phyloP scores from a whole-genome alignment of 164 flowering plant genomes.

The Taxillus chinensis region DNA sequence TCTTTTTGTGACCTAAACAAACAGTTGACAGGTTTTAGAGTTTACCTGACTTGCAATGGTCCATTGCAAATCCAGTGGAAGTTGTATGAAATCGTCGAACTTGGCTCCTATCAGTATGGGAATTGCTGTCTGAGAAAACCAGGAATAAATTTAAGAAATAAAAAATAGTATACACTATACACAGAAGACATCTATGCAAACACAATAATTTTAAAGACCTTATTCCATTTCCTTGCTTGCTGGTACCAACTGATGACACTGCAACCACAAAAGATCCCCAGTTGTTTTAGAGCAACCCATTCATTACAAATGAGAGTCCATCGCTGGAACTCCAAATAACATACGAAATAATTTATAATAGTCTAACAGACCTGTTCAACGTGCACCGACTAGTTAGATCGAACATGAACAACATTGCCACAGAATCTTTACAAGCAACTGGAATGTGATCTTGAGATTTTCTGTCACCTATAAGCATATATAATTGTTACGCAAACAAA shows the following conservation, averaged over 20 bases:
- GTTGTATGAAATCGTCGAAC: slow-evolving; percentile 43
- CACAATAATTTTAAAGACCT: slow-evolving; percentile 13
- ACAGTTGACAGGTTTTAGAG: background rate
- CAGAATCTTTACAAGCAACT: slow-evolving; percentile 30
- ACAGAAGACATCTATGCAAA: too few relatives aligned
- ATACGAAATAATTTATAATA: too few relatives aligned
- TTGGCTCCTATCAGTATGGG: slow-evolving; percentile 37
- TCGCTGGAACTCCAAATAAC: too few relatives aligned
- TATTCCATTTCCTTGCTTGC: slow-evolving; percentile 33
- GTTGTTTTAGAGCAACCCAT: background rate
- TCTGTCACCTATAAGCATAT: slow-evolving; percentile 18
- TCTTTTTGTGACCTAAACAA: background rate
- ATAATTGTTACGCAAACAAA: too few relatives aligned
- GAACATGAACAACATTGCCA: slow-evolving; percentile 40
- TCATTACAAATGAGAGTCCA: background rate
- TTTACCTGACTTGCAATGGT: slow-evolving; percentile 39
- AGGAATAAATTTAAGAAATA: background rate
- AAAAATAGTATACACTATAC: background rate
- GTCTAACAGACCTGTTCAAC: slow-evolving; percentile 19
- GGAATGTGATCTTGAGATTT: slow-evolving; percentile 19
- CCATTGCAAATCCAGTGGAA: slow-evolving; percentile 46
- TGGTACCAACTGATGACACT: slow-evolving; percentile 34
- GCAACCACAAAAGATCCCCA: slow-evolving; percentile 8
- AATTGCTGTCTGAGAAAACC: slow-evolving; percentile 27
- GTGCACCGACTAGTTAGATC: slow-evolving; percentile 45